Percentiles rank a stretch among this genome's conserved stretches.
phyloP scores from a whole-genome alignment of 768 basidiomycete species.

The Astraeus odoratus region DNA sequence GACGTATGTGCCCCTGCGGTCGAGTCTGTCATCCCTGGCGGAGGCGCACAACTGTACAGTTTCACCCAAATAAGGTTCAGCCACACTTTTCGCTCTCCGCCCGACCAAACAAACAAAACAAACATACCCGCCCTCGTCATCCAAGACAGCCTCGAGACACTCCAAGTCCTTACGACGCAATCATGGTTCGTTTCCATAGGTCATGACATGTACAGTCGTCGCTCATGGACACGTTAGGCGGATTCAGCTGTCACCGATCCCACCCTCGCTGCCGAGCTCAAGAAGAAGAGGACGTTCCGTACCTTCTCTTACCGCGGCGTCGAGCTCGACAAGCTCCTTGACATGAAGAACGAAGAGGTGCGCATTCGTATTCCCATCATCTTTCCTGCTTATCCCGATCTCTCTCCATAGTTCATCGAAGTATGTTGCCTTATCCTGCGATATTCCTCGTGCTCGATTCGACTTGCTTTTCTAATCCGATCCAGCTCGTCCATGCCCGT shows the following conservation, averaged over 20 bases:
- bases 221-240: slow-evolving; percentile 41
- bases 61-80: slow-evolving; percentile 38
- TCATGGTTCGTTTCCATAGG: slow-evolving; percentile 24
- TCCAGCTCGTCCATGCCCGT: slow-evolving; percentile 97
- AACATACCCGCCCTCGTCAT: slow-evolving; percentile 10
- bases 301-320: slow-evolving; percentile 98
- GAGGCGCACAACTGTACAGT: slow-evolving; percentile 51
- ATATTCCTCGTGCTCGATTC: slow-evolving; percentile 2
- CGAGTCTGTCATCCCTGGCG: not conserved
- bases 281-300: slow-evolving; percentile 98
- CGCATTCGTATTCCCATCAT: slow-evolving; percentile 20
- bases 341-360: slow-evolving; percentile 93
- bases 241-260: slow-evolving; percentile 85
- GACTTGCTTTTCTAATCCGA: not conserved
- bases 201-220: too few species aligned
- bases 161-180: slow-evolving; percentile 22
- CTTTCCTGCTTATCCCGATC: not conserved
- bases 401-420: slow-evolving; percentile 58
- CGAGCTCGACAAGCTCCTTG: slow-evolving; percentile 96
- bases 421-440: slow-evolving; percentile 36
- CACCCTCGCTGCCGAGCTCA: slow-evolving; percentile 89
- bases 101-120: slow-evolving; percentile 14
- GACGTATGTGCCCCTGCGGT: slow-evolving; percentile 16
- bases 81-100: slow-evolving; percentile 34
- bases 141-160: slow-evolving; percentile 21